Evolutionary conservation across 2,329 filamentous ascomycete species (phyloP).

Genomic region (Colletotrichum karsti): DNA sequence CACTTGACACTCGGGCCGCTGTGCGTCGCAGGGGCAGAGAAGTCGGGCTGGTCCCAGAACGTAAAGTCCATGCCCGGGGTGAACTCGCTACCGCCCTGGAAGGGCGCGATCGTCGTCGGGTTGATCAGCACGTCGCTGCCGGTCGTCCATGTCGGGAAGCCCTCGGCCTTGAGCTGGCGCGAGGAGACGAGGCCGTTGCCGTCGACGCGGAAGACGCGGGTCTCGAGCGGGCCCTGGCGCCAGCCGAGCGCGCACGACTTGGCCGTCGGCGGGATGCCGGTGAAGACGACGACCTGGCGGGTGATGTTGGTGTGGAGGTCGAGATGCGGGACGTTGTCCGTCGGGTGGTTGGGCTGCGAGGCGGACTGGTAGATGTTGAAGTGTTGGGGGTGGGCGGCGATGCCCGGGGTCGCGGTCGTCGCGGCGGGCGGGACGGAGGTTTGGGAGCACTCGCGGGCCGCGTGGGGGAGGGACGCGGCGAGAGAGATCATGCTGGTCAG

Average conservation of each 20-base stretch:
- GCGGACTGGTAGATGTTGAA: slow-evolving; percentile 24
- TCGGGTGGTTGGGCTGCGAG: neutral
- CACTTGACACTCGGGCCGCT: slow-evolving; percentile 7
- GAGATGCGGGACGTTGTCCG: slow-evolving; percentile 30
- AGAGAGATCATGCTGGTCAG: neutral
- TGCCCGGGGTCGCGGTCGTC: neutral
- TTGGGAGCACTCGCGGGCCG: neutral
- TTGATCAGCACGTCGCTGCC: slow-evolving; percentile 9
- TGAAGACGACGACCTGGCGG: slow-evolving; percentile 42
- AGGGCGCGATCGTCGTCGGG: slow-evolving; percentile 7
- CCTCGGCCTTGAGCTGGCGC: slow-evolving; percentile 11
- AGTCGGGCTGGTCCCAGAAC: slow-evolving; percentile 10
- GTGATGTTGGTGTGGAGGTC: slow-evolving; percentile 34
- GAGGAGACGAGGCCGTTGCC: slow-evolving; percentile 34
- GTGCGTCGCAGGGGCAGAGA: neutral
- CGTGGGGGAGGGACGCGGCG: neutral
- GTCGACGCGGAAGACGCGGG: slow-evolving; percentile 46
- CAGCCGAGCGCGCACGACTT: slow-evolving; percentile 39
- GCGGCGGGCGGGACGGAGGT: neutral
- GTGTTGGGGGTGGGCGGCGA: slow-evolving; percentile 16
- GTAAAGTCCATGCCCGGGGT: slow-evolving; percentile 3
- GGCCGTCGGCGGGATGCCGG: slow-evolving; percentile 37
- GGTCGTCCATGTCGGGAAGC: slow-evolving; percentile 1
- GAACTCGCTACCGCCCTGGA: neutral
- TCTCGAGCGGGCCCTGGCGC: slow-evolving; percentile 43